Base-by-base conservation (phyloP, 768 basidiomycete species). In the Naganishia friedmannii region DNA sequence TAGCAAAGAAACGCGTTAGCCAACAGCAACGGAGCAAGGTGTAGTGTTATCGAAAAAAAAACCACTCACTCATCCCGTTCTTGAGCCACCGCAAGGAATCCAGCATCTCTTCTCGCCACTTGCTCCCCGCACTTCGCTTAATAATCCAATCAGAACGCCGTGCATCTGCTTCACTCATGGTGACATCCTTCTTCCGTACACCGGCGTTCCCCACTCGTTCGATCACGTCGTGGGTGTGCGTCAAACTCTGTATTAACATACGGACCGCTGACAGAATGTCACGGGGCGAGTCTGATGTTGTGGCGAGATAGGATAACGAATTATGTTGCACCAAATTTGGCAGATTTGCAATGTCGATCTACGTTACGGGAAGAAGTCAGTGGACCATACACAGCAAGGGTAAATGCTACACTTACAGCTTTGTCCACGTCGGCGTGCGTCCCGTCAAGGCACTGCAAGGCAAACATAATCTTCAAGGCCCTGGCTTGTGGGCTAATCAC, bases 81-180 rank as follows among this genome's bases (percentile, higher is more conserved):
- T 63, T 63, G 34, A 63, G 42, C 60, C 60, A 63, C 26, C 60
- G 39, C 60, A 63, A 45, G 13, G 60, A n/a, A 45, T 63, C 60
- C 42, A 63, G 15, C 60, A 63, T 63, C 42, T 63, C 60, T 2
- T 26, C 60, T 26, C 60, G 5, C 60, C 60, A 63, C 19, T 31
- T 42, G 28, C 17, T 45, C 10, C 23, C 60, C 39, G 21, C 37
- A 42, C 23, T 15, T 7, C 39, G 37, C 39, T 29, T 63, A 23
- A 63, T 63, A 3, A 2, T 28, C 60, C 60, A 63, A 42, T 63
- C 60, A 15, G 60, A 6, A 10, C 28, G 21, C 13, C 60, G 1
- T 34, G 60, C 60, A 1, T 63, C 60, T n/a, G 42, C 60, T 10
- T 42, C 60, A 17, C 60, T 63, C 60, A 63, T 45, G 3, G 42